phyloP scores from a whole-genome alignment of 2,329 filamentous ascomycete species.

The Monilinia polystroma region DNA sequence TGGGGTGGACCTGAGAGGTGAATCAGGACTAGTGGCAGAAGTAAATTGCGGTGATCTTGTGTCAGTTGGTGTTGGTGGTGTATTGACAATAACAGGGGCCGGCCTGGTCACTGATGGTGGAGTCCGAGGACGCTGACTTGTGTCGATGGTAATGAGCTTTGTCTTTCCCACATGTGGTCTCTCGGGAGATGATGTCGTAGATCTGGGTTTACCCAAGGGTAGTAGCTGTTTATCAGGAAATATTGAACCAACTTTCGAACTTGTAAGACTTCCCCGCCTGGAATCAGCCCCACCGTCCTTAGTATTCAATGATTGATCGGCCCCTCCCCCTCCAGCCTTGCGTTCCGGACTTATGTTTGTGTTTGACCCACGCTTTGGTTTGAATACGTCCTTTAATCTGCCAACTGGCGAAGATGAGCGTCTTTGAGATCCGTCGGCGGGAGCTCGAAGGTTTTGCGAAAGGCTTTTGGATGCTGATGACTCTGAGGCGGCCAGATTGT shows the following conservation, averaged over 20 bases:
- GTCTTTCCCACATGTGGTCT: constrained; percentile 34
- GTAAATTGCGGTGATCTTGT: constrained; percentile 36
- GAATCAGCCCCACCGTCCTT: constrained; percentile 30
- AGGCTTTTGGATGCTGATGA: constrained; percentile 41
- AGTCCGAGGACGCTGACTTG: constrained; percentile 35
- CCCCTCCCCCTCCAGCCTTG: constrained; percentile 31
- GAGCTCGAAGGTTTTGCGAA: constrained; percentile 45
- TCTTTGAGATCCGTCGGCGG: constrained; percentile 47
- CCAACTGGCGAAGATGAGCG: constrained; percentile 68
- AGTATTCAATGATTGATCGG: constrained; percentile 25
- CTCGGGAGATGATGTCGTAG: constrained; percentile 35
- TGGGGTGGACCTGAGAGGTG: constrained; percentile 29
- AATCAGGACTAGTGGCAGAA: constrained; percentile 34
- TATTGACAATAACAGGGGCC: constrained; percentile 60
- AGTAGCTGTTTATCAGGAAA: constrained; percentile 35
- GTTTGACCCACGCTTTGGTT: constrained; percentile 44
- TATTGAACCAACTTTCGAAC: constrained; percentile 36
- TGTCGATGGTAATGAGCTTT: constrained; percentile 33
- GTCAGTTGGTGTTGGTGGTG: constrained; percentile 63
- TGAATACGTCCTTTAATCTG: constrained; percentile 71
- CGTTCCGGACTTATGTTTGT: constrained; percentile 49
- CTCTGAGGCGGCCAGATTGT: constrained; percentile 36
- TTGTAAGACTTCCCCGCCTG: constrained; percentile 36
- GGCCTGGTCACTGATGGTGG: constrained; percentile 35
- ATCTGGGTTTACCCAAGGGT: constrained; percentile 26